Conservation (phyloP, 441 rosid species). For the California macrophylla region DNA sequence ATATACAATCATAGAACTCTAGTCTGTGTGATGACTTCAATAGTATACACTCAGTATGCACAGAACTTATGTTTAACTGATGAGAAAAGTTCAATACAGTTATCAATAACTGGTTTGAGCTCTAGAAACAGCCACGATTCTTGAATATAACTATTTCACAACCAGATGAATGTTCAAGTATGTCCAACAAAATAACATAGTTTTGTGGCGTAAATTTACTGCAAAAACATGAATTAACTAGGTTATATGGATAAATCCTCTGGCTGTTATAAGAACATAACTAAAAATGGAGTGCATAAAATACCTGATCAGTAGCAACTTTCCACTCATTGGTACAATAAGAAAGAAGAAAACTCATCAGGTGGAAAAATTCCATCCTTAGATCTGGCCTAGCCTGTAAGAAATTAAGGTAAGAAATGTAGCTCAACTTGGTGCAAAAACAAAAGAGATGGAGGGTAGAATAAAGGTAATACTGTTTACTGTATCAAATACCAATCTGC, state of each 20-base stretch:
- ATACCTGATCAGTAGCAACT: conserved; percentile 53
- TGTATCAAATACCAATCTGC: not conserved
- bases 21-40: not conserved
- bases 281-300: not conserved
- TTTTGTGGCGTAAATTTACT: not conserved
- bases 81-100: not conserved
- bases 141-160: not conserved
- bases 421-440: not conserved
- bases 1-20: not conserved
- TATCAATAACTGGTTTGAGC: not conserved
- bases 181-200: conserved; percentile 1
- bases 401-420: conserved; percentile 9
- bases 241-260: not conserved
- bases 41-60: not conserved
- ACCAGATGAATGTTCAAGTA: not conserved
- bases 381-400: conserved; percentile 64
- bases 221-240: not conserved
- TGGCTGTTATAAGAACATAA: not conserved
- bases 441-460: not conserved
- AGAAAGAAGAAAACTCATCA: conserved; percentile 71
- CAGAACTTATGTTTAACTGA: not conserved
- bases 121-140: not conserved
- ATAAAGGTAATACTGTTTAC: not conserved
- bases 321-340: conserved; percentile 71
- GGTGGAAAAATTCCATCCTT: conserved; percentile 71